A percentile compares a stretch with the other conserved stretches of the same genome.
phyloP scores from a whole-genome alignment of 179 eudicot species.

The Dionaea muscipula region DNA sequence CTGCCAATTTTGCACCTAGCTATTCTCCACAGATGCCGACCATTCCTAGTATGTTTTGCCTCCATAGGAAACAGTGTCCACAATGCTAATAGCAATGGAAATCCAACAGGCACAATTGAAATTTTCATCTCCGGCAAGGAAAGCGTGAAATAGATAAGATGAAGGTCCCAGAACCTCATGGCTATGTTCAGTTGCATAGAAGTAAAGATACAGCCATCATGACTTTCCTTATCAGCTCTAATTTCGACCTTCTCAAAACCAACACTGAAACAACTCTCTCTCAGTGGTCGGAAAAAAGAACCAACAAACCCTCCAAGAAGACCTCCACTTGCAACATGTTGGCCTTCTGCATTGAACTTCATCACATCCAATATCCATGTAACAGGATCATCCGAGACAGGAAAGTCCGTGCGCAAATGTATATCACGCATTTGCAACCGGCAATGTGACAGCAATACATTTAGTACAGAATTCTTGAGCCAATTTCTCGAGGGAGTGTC shows the following conservation, averaged over 20 bases:
- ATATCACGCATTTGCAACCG: conserved; percentile 42
- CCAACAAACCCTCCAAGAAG: conserved; percentile 35
- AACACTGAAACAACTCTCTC: conserved; percentile 36
- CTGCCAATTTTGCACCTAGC: conserved; percentile 42
- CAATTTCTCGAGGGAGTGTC: conserved; percentile 18
- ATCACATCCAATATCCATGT: conserved; percentile 28
- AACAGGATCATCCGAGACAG: conserved; percentile 29
- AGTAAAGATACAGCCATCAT: conserved; percentile 29
- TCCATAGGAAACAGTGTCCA: conserved; percentile 23
- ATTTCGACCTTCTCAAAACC: conserved; percentile 34
- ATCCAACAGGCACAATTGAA: conserved; percentile 47
- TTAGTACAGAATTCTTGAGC: conserved; percentile 30
- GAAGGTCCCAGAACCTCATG: conserved; percentile 41
- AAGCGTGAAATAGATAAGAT: conserved; percentile 31
- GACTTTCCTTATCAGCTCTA: conserved; percentile 33
- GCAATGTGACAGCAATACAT: conserved; percentile 36
- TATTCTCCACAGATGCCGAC: conserved; percentile 69
- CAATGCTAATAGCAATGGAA: conserved; percentile 30
- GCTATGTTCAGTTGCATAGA: conserved; percentile 28
- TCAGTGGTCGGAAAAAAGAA: conserved; percentile 34
- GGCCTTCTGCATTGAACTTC: conserved; percentile 37
- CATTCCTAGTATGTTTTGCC: conserved; percentile 39
- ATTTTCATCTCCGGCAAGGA: conserved; percentile 39
- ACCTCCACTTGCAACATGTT: conserved; percentile 19
- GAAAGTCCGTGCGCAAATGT: conserved; percentile 37